phyloP scores from a whole-genome alignment of 1,139 yeast species.

The Oligophagozyma castellii region DNA sequence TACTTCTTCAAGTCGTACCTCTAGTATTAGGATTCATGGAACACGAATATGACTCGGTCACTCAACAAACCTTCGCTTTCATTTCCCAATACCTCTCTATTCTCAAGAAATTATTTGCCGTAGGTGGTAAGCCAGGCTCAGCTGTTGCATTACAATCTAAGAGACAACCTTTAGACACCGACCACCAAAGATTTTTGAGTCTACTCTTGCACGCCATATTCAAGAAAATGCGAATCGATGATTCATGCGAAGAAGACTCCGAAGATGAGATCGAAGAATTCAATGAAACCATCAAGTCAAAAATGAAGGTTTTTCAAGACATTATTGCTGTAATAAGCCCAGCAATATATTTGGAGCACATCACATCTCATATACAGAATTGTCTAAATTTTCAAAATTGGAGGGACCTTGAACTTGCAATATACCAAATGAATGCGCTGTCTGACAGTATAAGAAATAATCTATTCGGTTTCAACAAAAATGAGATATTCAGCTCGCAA shows the following conservation, averaged over 20 bases:
- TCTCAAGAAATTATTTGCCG: constrained; percentile 40
- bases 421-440: constrained; percentile 64
- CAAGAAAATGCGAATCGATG: constrained; percentile 67
- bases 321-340: constrained; percentile 67
- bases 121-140: constrained; percentile 27
- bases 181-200: constrained; percentile 39
- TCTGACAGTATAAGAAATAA: constrained; percentile 73
- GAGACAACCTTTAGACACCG: constrained; percentile 24
- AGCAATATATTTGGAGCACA: constrained; percentile 53
- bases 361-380: constrained; percentile 52
- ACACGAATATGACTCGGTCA: constrained; percentile 73
- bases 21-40: constrained; percentile 58
- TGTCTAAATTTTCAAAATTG: constrained; percentile 41
- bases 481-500: constrained; percentile 45
- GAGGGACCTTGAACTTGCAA: constrained; percentile 77
- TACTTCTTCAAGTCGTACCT: constrained; percentile 56
- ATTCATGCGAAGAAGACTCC: constrained; percentile 60
- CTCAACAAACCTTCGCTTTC: constrained; percentile 71
- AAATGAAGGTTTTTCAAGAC: constrained; percentile 71
- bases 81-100: constrained; percentile 59
- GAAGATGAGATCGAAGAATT: constrained; percentile 62
- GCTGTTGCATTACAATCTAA: constrained; percentile 24
- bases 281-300: constrained; percentile 52
- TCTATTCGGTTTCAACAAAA: constrained; percentile 51
- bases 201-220: constrained; percentile 57